These are phyloP conservation scores for Coccomyxa subellipsoidea DNA, from an alignment of 163 green algal species.

Conservation along the genomic window DNA sequence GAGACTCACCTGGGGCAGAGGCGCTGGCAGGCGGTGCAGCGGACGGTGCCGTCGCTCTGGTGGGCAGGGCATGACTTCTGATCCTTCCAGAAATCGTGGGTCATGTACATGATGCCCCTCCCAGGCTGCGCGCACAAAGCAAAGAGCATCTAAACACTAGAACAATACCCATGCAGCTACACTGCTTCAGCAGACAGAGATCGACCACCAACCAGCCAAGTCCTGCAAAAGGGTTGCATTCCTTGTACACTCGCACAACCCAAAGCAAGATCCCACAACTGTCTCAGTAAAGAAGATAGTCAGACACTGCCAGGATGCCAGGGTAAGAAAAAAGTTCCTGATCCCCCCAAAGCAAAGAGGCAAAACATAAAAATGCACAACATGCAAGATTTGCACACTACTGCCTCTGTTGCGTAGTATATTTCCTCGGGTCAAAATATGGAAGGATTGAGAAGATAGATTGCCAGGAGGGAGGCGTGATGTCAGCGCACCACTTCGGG, in stretches of 20 bases:
- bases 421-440: no score
- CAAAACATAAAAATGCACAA: no score
- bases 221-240: neutral
- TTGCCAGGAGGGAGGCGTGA: no score
- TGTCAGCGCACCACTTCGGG: slow-evolving; percentile 24
- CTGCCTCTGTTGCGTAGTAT: no score
- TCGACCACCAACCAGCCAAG: neutral
- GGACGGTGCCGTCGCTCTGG: slow-evolving; percentile 39
- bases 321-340: no score
- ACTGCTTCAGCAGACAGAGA: neutral
- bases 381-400: no score
- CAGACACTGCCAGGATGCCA: no score
- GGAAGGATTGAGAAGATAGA: no score
- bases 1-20: slow-evolving; percentile 40
- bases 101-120: slow-evolving; percentile 47
- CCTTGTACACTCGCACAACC: no score
- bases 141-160: neutral
- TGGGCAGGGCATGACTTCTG: slow-evolving; percentile 53
- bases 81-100: slow-evolving; percentile 68
- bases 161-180: neutral
- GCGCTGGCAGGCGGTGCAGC: slow-evolving; percentile 65
- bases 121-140: slow-evolving; percentile 13
- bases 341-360: no score
- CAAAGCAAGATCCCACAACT: no score
- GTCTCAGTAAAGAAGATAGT: no score